Conservation (phyloP, 805 yeast species). For the Myxozyma mucilagina region DNA sequence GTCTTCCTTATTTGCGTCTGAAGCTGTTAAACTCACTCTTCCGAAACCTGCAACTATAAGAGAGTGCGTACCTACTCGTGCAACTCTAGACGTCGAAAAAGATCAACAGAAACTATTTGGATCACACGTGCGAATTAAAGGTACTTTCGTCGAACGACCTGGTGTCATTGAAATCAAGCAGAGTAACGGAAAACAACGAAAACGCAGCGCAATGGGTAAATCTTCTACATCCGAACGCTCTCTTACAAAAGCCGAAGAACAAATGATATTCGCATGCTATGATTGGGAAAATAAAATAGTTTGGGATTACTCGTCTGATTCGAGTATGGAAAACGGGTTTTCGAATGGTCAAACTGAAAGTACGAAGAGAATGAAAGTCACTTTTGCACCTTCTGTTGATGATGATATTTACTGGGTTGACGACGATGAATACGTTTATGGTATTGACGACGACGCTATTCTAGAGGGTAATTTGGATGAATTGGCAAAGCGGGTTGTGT, state of each 20-base stretch:
- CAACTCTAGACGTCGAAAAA: slow-evolving; percentile 59
- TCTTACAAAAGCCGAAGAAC: slow-evolving; percentile 17
- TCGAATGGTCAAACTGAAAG: not conserved
- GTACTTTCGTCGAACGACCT: slow-evolving; percentile 22
- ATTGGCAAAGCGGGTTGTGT: slow-evolving; percentile 39
- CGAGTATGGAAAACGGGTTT: slow-evolving; percentile 2
- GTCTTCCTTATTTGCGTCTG: slow-evolving; percentile 55
- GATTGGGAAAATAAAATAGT: slow-evolving; percentile 32
- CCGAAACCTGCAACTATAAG: slow-evolving; percentile 48
- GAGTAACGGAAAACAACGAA: not conserved
- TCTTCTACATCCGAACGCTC: not conserved
- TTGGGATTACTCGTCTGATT: slow-evolving; percentile 26
- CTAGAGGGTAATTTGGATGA: slow-evolving; percentile 59
- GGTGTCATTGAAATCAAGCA: slow-evolving; percentile 11
- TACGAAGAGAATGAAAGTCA: not conserved
- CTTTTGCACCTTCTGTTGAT: not conserved
- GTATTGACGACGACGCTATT: slow-evolving; percentile 59
- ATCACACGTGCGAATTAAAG: slow-evolving; percentile 15
- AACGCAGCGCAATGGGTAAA: slow-evolving; percentile 3
- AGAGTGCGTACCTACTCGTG: slow-evolving; percentile 52
- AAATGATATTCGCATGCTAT: slow-evolving; percentile 29
- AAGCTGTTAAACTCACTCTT: slow-evolving; percentile 55
- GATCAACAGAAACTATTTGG: slow-evolving; percentile 52
- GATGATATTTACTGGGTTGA: slow-evolving; percentile 26
- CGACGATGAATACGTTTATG: slow-evolving; percentile 40